Evolutionary conservation across 192 early-diverging fungal species (phyloP).

Genomic region (Gamsiella multidivaricata): DNA sequence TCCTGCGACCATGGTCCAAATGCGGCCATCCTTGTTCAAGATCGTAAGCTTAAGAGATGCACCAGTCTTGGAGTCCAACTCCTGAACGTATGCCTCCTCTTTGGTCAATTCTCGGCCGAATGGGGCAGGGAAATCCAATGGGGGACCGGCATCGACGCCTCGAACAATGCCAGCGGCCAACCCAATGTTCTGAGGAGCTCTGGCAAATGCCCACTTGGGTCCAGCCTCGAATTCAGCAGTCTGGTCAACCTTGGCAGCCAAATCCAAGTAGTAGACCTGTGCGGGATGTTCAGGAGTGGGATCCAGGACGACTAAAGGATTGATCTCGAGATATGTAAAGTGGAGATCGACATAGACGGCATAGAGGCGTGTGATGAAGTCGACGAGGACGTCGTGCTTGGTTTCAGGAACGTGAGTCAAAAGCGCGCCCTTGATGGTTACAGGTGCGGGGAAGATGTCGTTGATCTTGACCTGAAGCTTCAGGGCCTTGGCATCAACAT

Average conservation of each 20-base stretch:
- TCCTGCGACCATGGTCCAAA: conserved; percentile 99
- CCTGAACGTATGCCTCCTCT: conserved; percentile 98
- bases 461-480: conserved; percentile 87
- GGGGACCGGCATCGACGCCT: conserved; percentile 77
- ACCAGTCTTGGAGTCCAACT: conserved; percentile 97
- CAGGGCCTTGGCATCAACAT: conserved; percentile 97
- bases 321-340: conserved; percentile 99
- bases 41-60: conserved; percentile 98
- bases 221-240: conserved; percentile 97
- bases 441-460: conserved; percentile 74
- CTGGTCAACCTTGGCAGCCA: conserved; percentile 98
- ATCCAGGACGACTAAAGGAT: conserved; percentile 95
- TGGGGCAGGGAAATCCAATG: conserved; percentile 97
- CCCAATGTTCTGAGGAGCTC: conserved; percentile 68
- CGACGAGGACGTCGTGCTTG: conserved; percentile 82
- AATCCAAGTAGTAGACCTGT: conserved; percentile 92
- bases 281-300: conserved; percentile 62
- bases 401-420: conserved; percentile 74
- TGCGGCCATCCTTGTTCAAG: conserved; percentile 92
- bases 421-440: conserved; percentile 73
- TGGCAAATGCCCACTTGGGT: conserved; percentile 95
- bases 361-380: conserved; percentile 94
- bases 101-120: conserved; percentile 96
- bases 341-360: conserved; percentile 96
- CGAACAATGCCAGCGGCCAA: conserved; percentile 37